Percentiles rank a stretch among this genome's conserved stretches.
These are phyloP conservation scores for Trypanosoma rangeli DNA, from an alignment of 208 protist genomes.

Conservation along the genomic window DNA sequence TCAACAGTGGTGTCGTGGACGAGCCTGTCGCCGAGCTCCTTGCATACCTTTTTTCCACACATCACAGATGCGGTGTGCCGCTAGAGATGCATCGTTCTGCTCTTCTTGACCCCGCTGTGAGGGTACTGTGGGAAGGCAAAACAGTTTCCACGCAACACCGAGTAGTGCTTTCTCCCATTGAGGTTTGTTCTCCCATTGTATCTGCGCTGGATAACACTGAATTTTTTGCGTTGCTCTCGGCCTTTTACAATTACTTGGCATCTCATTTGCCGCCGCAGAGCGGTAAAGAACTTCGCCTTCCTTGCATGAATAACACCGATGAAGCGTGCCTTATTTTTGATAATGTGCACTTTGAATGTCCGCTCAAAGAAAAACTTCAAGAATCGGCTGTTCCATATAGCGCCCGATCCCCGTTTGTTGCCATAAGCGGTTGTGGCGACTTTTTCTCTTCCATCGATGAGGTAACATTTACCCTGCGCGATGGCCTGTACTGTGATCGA, in stretches of 20 bases:
- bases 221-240: constrained; percentile 68
- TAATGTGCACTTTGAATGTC: constrained; percentile 27
- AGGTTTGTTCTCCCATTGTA: constrained; percentile 40
- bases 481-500: constrained; percentile 82
- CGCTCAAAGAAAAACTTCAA: constrained; percentile 51
- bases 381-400: constrained; percentile 59
- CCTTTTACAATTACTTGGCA: constrained; percentile 77
- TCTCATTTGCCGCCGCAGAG: constrained; percentile 31
- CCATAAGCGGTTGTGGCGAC: constrained; percentile 86
- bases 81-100: constrained; percentile 86
- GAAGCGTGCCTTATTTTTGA: constrained; percentile 71
- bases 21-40: constrained; percentile 67
- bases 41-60: constrained; percentile 74
- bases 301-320: constrained; percentile 65
- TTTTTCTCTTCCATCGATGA: constrained; percentile 80
- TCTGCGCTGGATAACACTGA: constrained; percentile 49
- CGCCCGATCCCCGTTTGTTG: constrained; percentile 81
- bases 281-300: constrained; percentile 42
- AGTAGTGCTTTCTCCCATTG: constrained; percentile 72
- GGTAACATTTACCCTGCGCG: constrained; percentile 74
- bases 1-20: constrained; percentile 44
- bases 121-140: constrained; percentile 49
- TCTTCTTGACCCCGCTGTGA: constrained; percentile 75
- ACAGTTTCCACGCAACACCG: constrained; percentile 63
- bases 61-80: constrained; percentile 72